These are phyloP conservation scores for Marchantia polymorpha DNA, from an alignment of 225 moss, liverwort and hornwort genomes.

Conservation along the genomic window DNA sequence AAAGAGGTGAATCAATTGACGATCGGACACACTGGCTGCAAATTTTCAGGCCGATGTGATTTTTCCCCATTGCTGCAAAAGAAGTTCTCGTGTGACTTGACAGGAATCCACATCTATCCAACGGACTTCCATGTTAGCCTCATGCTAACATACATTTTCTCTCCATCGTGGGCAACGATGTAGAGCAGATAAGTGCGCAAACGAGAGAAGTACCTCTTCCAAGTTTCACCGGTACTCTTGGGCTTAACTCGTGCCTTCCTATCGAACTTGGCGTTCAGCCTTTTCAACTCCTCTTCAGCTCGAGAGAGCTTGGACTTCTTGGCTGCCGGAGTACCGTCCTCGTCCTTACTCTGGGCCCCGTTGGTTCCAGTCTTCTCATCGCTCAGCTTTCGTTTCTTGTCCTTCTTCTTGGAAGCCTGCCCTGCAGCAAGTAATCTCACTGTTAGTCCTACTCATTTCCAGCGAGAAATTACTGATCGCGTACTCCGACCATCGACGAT, in stretches of 20 bases:
- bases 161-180: neutral
- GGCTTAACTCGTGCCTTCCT: slow-evolving; percentile 40
- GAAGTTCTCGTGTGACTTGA: too few relatives aligned
- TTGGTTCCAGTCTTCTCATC: neutral
- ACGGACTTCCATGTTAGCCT: neutral
- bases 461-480: neutral
- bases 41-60: too few relatives aligned
- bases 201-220: slow-evolving; percentile 50
- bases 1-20: too few relatives aligned
- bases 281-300: slow-evolving; percentile 57
- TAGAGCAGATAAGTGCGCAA: too few relatives aligned
- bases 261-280: slow-evolving; percentile 71
- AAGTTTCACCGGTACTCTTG: slow-evolving; percentile 48
- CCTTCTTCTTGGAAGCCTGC: slow-evolving; percentile 31
- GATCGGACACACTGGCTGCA: too few relatives aligned
- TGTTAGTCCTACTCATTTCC: neutral
- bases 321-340: slow-evolving; percentile 25
- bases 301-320: slow-evolving; percentile 53
- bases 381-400: neutral
- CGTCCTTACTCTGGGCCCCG: neutral
- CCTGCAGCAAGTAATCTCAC: slow-evolving; percentile 28
- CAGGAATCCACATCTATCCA: neutral
- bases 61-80: too few relatives aligned
- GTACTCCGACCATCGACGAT: neutral
- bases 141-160: too few relatives aligned